Percentiles rank a stretch among this genome's conserved stretches.
These are phyloP conservation scores for Hanseniaspora sp. DNA, from an alignment of 1,139 yeast genomes.

Conservation along the genomic window DNA sequence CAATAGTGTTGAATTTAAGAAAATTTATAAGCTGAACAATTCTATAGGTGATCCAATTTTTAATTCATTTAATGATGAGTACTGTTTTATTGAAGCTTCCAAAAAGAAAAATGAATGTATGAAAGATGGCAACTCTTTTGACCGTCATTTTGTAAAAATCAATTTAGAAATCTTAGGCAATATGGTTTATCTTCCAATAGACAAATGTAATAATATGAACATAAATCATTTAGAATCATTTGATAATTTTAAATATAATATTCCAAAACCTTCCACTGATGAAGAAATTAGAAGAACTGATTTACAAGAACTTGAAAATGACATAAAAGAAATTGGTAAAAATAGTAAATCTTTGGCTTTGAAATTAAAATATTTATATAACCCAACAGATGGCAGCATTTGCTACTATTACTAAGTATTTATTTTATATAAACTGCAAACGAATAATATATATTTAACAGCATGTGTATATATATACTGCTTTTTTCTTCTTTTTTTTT, in stretches of 20 bases:
- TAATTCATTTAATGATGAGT: conserved; percentile 3
- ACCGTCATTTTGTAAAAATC: not conserved
- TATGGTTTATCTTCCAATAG: not conserved
- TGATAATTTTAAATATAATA: conserved; percentile 9
- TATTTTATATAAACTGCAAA: too few relatives aligned
- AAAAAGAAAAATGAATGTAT: not conserved
- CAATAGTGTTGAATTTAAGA: conserved; percentile 55
- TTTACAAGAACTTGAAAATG: conserved; percentile 11
- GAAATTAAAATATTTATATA: conserved; percentile 5
- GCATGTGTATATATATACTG: not conserved
- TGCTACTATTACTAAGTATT: conserved; percentile 1
- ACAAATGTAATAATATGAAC: not conserved
- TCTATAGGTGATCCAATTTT: conserved; percentile 1
- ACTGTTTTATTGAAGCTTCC: not conserved
- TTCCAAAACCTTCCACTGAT: conserved; percentile 10
- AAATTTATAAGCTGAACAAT: conserved; percentile 1
- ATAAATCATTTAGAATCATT: not conserved
- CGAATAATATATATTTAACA: not conserved
- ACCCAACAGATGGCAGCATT: conserved; percentile 1
- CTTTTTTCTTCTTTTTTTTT: too few relatives aligned
- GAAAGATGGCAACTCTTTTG: not conserved
- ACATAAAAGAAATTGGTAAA: not conserved
- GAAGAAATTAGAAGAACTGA: conserved; percentile 12
- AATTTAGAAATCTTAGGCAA: not conserved
- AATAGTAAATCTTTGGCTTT: not conserved